Percentiles rank a stretch among this genome's conserved stretches.
These are phyloP conservation scores for Sporothrix brunneoviolacea DNA, from an alignment of 2,329 filamentous ascomycete species.

Conservation along the genomic window DNA sequence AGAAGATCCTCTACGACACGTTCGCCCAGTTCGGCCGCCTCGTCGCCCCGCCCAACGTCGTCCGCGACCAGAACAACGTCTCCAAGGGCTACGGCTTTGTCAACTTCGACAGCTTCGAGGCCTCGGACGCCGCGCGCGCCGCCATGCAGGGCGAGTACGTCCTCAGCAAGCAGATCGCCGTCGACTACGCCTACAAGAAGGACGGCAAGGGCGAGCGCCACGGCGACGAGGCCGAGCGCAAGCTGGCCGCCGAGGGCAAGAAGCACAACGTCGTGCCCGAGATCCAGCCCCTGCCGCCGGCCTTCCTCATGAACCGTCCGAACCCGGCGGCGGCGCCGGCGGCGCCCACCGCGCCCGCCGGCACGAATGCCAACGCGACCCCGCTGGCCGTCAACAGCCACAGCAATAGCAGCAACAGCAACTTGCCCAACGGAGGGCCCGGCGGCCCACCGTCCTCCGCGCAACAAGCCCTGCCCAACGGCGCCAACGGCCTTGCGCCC, in stretches of 20 bases:
- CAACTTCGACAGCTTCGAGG: slow-evolving; percentile 87
- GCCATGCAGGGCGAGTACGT: slow-evolving; percentile 96
- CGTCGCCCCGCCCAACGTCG: slow-evolving; percentile 79
- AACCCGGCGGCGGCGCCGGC: slow-evolving; percentile 16
- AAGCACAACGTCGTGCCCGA: slow-evolving; percentile 88
- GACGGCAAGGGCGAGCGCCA: slow-evolving; percentile 96
- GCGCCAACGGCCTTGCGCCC: background rate
- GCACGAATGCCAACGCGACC: slow-evolving; percentile 8
- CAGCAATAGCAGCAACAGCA: no score
- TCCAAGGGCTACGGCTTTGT: slow-evolving; percentile 97
- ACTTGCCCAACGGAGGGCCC: no score
- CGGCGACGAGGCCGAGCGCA: slow-evolving; percentile 86
- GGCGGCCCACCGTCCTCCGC: no score
- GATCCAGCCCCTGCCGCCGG: slow-evolving; percentile 66
- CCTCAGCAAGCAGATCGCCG: slow-evolving; percentile 92
- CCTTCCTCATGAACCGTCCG: slow-evolving; percentile 50
- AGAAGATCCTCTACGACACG: slow-evolving; percentile 90
- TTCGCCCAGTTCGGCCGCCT: slow-evolving; percentile 89
- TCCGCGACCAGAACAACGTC: slow-evolving; percentile 78
- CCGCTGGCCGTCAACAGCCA: slow-evolving; percentile 13
- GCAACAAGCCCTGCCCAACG: background rate
- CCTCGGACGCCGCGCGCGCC: slow-evolving; percentile 81
- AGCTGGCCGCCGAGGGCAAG: slow-evolving; percentile 85
- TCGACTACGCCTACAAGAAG: slow-evolving; percentile 99
- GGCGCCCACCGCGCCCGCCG: slow-evolving; percentile 13